phyloP scores from a whole-genome alignment of 2,329 filamentous ascomycete genomes.

The Cercospora sp. region DNA sequence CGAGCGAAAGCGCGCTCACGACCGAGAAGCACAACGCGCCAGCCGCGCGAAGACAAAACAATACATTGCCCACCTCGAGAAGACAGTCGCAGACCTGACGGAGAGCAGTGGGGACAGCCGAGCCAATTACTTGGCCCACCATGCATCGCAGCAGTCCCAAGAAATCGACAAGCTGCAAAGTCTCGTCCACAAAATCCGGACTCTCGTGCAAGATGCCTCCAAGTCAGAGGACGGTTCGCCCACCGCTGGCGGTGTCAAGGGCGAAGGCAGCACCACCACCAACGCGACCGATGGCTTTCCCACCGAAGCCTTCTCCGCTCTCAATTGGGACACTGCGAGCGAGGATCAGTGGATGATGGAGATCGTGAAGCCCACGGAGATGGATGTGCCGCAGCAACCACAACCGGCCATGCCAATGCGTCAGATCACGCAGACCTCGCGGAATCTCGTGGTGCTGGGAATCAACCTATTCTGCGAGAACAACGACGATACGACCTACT shows the following conservation, averaged over 20 bases:
- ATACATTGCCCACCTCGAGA: constrained; percentile 30
- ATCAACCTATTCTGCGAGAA: constrained; percentile 25
- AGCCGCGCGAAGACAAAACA: constrained; percentile 30
- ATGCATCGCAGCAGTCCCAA: constrained; percentile 28
- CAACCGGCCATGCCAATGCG: not conserved
- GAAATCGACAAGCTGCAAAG: constrained; percentile 30
- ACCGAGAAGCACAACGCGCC: constrained; percentile 28
- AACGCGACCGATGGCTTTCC: constrained; percentile 9
- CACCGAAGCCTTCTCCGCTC: constrained; percentile 12
- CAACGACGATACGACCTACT: constrained; percentile 26
- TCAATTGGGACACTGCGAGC: constrained; percentile 20
- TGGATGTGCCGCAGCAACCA: constrained; percentile 1
- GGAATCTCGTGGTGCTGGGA: constrained; percentile 28
- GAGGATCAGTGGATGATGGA: constrained; percentile 25
- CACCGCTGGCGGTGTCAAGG: constrained; percentile 10
- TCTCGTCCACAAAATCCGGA: constrained; percentile 26
- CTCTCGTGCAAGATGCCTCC: constrained; percentile 27
- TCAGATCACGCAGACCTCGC: constrained; percentile 14
- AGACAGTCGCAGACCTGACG: constrained; percentile 28
- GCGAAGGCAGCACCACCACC: constrained; percentile 16
- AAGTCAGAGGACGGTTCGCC: constrained; percentile 20
- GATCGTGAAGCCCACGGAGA: constrained; percentile 3
- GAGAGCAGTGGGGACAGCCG: constrained; percentile 25
- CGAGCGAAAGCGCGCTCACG: constrained; percentile 33
- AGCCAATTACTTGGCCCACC: constrained; percentile 28